Evolutionary conservation across 352 stramenopile species (phyloP), one percentile per base, ranked within the genome.

Genomic region (Phytopythium sindhum): DNA sequence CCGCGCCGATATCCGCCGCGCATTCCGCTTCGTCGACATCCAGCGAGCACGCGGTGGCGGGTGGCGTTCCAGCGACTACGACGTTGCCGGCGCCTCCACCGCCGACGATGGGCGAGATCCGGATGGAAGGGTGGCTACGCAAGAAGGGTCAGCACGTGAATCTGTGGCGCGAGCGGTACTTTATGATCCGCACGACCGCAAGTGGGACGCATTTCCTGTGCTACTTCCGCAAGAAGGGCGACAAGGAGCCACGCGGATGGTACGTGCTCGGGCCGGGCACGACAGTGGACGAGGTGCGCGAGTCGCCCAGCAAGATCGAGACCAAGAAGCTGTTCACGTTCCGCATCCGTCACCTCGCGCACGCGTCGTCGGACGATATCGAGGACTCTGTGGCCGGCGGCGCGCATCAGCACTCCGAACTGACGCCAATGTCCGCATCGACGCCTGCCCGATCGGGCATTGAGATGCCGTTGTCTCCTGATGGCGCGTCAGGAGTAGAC

Each of bases 111-210:
- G 83, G 82, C 1, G 84, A 93, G 73, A 95, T 95, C 61, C 72
- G 84, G 39, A 93, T 95, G 81, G 85, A 93, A 72, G 86, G 86
- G 28, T 95, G 81, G 79, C 75, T 95, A 28, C 80, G 85, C 52
- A 95, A 95, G 70, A 93, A 93, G 67, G 86, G 86, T 0, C 83
- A 93, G 59, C 86, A 95, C 56, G 86, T 95, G 6, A 95, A 91
- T 53, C 68, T 95, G 44, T 95, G 86, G 86, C 72, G 86, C 23
- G 86, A 95, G 31, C 77, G 86, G 10, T 95, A 95, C 66, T 95
- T 93, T 55, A 93, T 93, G 81, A 92, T 95, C 69, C 83, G 84
- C n/a, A 88, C 85, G 39, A 91, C 83, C 10, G 68, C 81, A 2
- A 86, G 91, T 47, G 86, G 86, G 14, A 84, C 85, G 48, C 86